phyloP scores from a whole-genome alignment of 768 basidiomycete genomes.

The Pleurotus sapidus region DNA sequence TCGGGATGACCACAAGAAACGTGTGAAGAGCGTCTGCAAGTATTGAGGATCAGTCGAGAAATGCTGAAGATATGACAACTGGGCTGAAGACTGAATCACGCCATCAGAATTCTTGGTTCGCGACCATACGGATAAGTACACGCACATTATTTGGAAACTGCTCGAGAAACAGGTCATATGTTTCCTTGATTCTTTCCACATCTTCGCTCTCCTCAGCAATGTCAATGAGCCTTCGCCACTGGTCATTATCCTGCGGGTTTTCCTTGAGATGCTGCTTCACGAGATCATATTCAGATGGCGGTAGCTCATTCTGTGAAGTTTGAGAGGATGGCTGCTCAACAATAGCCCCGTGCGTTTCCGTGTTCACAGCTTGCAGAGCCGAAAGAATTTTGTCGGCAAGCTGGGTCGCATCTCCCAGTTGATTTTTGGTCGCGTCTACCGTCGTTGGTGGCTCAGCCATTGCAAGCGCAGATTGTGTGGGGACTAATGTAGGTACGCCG shows the following conservation, averaged over 20 bases:
- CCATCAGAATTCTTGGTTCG: background rate
- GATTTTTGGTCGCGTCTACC: background rate
- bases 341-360: conserved; percentile 9
- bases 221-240: conserved; percentile 75
- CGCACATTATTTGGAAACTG: conserved; percentile 92
- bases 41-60: conserved; percentile 61
- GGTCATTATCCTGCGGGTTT: conserved; percentile 72
- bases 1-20: conserved; percentile 79
- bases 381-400: conserved; percentile 9
- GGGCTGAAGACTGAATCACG: conserved; percentile 64
- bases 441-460: conserved; percentile 12
- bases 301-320: conserved; percentile 27
- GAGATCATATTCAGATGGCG: conserved; percentile 66
- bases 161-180: conserved; percentile 80
- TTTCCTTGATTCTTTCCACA: conserved; percentile 73
- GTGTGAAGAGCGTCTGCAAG: conserved; percentile 87
- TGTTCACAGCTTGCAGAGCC: conserved; percentile 4
- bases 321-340: conserved; percentile 25
- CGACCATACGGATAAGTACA: conserved; percentile 18
- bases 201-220: conserved; percentile 77
- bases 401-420: conserved; percentile 1
- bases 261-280: conserved; percentile 60
- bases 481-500: no score
- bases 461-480: no score
- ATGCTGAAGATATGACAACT: conserved; percentile 82